These are phyloP conservation scores for Boletus reticuloceps DNA, from an alignment of 768 basidiomycete species.

Conservation along the genomic window DNA sequence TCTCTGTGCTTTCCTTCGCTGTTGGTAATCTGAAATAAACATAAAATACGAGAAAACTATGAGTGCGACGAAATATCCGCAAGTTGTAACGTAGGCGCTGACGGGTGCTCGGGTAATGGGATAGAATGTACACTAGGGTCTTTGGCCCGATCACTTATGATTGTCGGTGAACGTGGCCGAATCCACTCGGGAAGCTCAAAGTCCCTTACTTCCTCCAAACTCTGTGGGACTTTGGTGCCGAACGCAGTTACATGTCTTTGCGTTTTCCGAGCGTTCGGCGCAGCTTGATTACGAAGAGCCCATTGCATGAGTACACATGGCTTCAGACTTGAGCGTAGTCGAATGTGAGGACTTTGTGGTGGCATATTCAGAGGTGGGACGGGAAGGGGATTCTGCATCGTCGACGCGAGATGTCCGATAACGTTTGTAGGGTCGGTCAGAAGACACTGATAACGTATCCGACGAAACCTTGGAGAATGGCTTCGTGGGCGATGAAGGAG, in stretches of 20 bases:
- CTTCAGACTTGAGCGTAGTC: conserved; percentile 19
- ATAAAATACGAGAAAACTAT: conserved; percentile 26
- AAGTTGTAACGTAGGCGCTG: conserved; percentile 13
- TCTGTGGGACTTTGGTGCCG: conserved; percentile 53
- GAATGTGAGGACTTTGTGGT: conserved; percentile 7
- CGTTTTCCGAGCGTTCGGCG: conserved; percentile 46
- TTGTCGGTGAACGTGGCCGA: conserved; percentile 20
- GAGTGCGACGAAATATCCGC: conserved; percentile 5
- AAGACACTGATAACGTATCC: conserved; percentile 26
- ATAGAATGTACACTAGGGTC: conserved; percentile 1
- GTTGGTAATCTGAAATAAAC: conserved; percentile 25
- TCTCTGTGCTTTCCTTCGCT: not conserved
- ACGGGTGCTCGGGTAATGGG: not conserved
- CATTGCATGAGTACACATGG: conserved; percentile 44
- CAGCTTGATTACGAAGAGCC: conserved; percentile 46
- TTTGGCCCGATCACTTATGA: conserved; percentile 1
- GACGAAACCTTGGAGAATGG: conserved; percentile 30
- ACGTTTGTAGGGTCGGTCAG: conserved; percentile 32
- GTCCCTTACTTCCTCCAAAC: conserved; percentile 47
- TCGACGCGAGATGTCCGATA: conserved; percentile 18
- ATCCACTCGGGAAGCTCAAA: conserved; percentile 61
- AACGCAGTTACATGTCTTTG: conserved; percentile 58
- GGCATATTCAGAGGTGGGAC: conserved; percentile 17
- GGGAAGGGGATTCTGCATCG: conserved; percentile 25
- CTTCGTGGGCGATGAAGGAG: conserved; percentile 22